phyloP scores from a whole-genome alignment of 2,329 filamentous ascomycete species.

The Nigrograna mackinnonii region DNA sequence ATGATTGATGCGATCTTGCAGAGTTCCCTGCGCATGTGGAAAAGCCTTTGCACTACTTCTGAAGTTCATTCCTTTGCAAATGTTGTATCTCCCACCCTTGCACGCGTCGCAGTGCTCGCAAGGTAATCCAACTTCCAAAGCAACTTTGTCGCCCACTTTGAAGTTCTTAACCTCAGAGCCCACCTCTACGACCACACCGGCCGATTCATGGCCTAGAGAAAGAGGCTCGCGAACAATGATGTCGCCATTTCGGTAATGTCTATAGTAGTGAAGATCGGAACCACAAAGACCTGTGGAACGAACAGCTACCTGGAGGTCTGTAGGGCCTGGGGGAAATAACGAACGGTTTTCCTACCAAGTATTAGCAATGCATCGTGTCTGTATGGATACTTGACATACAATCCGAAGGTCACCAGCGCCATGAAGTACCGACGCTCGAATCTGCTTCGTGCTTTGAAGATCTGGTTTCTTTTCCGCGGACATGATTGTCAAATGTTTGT shows the following conservation, averaged over 20 bases:
- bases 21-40: constrained; percentile 66
- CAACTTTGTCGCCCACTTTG: constrained; percentile 77
- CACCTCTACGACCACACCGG: constrained; percentile 75
- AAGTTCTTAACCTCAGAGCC: constrained; percentile 68
- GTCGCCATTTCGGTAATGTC: constrained; percentile 83
- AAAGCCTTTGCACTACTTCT: constrained; percentile 63
- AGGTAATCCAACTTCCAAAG: constrained; percentile 88
- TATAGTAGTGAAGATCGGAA: constrained; percentile 82
- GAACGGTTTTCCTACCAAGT: constrained; percentile 57
- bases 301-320: constrained; percentile 67
- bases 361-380: constrained; percentile 7
- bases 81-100: constrained; percentile 62
- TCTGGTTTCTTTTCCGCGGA: constrained; percentile 20
- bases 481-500: constrained; percentile 21
- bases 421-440: constrained; percentile 60
- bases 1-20: constrained; percentile 66
- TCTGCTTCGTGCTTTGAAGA: constrained; percentile 36
- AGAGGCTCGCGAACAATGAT: constrained; percentile 82
- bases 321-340: constrained; percentile 49
- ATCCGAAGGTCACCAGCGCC: constrained; percentile 64
- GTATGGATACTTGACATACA: constrained; percentile 42
- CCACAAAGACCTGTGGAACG: constrained; percentile 72
- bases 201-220: constrained; percentile 77
- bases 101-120: constrained; percentile 68
- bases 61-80: constrained; percentile 63